A percentile compares a stretch with the other conserved stretches of the same genome.
Conservation (phyloP, 2,329 filamentous ascomycete genomes). For the Fusarium praegraminearum region DNA sequence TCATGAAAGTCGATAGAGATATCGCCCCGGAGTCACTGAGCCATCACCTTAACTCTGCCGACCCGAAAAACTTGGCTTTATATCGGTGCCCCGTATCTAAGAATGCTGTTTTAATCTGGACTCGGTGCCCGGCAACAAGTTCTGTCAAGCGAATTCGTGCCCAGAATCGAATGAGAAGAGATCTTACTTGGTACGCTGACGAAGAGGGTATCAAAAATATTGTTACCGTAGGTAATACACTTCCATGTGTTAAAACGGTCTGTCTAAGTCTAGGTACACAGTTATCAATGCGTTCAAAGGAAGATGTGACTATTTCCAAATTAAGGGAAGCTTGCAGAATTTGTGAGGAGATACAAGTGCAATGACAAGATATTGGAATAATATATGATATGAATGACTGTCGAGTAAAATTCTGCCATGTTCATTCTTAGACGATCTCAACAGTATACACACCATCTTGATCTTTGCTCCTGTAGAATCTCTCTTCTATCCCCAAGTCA, state of each 20-base stretch:
- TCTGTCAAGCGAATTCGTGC: fast-evolving
- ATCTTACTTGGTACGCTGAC: background rate
- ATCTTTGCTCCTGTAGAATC: background rate
- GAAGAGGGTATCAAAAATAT: background rate
- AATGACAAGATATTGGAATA: background rate
- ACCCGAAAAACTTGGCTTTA: background rate
- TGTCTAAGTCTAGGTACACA: background rate
- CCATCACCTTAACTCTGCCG: background rate
- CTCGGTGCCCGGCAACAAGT: background rate
- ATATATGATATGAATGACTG: no score
- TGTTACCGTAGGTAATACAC: background rate
- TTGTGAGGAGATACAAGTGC: fast-evolving
- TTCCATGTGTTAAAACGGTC: fast-evolving
- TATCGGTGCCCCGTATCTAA: background rate
- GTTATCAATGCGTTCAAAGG: background rate
- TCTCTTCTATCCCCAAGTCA: background rate
- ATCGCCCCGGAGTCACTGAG: background rate
- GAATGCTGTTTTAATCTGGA: background rate
- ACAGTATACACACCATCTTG: background rate
- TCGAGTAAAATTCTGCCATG: background rate
- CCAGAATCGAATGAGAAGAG: background rate
- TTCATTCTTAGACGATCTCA: background rate
- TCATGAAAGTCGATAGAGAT: background rate
- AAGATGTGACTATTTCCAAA: background rate
- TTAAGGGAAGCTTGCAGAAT: background rate